Conservation (phyloP, 164 flowering plant species). For the Annona squamosa region DNA sequence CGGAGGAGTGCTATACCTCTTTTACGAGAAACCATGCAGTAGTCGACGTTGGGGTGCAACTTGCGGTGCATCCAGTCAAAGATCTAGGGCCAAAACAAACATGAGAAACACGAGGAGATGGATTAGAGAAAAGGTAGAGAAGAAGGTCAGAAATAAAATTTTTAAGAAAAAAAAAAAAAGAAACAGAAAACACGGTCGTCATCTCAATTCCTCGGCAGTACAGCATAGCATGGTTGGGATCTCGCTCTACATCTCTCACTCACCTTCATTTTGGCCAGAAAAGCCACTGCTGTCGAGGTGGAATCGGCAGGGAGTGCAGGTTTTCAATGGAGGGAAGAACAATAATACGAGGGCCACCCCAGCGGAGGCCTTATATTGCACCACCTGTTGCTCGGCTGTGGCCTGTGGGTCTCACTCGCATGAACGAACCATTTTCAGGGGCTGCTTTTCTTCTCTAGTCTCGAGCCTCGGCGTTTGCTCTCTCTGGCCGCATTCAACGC, state of each 20-base stretch:
- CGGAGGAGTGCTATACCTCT: slow-evolving; percentile 11
- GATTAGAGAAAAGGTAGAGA: not conserved
- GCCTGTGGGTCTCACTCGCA: not conserved
- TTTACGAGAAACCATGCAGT: slow-evolving; percentile 8
- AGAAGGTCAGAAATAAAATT: not conserved
- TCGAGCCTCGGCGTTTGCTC: not conserved
- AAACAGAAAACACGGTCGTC: not conserved
- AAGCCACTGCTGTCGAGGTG: not conserved
- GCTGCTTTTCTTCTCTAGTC: not conserved
- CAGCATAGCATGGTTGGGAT: not conserved
- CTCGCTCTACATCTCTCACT: not conserved
- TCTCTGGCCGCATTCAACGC: not conserved
- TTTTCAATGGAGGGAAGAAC: slow-evolving; percentile 1
- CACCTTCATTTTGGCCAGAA: slow-evolving; percentile 1
- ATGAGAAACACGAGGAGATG: not conserved
- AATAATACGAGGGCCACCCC: not conserved
- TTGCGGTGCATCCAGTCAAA: slow-evolving; percentile 65
- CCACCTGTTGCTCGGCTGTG: not conserved
- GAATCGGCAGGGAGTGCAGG: not conserved
- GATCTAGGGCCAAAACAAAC: slow-evolving; percentile 27
- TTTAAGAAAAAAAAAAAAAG: not conserved
- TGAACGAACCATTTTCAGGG: not conserved
- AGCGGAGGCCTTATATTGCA: not conserved
- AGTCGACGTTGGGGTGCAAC: slow-evolving; percentile 27
- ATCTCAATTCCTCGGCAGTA: too few species aligned